Percentiles rank a stretch among this genome's conserved stretches.
These are phyloP conservation scores for Eimeria falciformis DNA, from an alignment of 169 alveolate genomes.

Conservation along the genomic window DNA sequence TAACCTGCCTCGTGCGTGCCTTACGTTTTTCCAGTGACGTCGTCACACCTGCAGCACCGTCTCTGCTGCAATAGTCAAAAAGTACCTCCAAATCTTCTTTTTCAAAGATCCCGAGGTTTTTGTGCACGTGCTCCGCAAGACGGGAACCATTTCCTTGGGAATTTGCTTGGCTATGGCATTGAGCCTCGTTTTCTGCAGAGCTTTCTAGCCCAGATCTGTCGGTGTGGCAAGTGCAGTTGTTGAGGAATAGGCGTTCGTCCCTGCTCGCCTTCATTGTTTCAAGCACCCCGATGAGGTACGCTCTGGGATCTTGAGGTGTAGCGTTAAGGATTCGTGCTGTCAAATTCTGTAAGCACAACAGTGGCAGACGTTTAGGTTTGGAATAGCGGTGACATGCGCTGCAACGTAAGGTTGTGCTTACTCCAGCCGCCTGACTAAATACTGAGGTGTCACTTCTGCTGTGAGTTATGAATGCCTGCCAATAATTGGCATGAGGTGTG, in stretches of 20 bases:
- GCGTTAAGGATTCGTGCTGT: slow-evolving; percentile 39
- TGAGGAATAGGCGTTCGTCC: not conserved
- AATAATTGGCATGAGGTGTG: not conserved
- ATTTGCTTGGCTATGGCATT: not conserved
- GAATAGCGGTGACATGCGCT: too few relatives aligned
- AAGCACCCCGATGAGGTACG: slow-evolving; percentile 23
- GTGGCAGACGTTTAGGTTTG: not conserved
- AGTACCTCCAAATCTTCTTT: slow-evolving; percentile 25
- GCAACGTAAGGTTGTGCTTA: too few relatives aligned
- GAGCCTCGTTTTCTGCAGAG: not conserved
- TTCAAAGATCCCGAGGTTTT: slow-evolving; percentile 31
- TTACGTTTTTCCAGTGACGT: not conserved
- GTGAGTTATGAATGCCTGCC: not conserved
- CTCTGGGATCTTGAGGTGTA: slow-evolving; percentile 31
- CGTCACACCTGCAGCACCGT: not conserved
- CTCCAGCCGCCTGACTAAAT: too few relatives aligned
- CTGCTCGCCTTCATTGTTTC: slow-evolving; percentile 47
- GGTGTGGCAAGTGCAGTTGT: not conserved
- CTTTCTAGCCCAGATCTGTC: not conserved
- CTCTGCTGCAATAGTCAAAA: slow-evolving; percentile 23
- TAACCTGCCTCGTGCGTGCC: not conserved
- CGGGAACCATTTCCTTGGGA: not conserved
- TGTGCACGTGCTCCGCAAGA: not conserved
- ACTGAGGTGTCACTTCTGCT: too few relatives aligned
- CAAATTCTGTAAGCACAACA: slow-evolving; percentile 1